Base-by-base conservation (phyloP, 2,329 filamentous ascomycete species). In the Pseudogymnoascus sp. region DNA sequence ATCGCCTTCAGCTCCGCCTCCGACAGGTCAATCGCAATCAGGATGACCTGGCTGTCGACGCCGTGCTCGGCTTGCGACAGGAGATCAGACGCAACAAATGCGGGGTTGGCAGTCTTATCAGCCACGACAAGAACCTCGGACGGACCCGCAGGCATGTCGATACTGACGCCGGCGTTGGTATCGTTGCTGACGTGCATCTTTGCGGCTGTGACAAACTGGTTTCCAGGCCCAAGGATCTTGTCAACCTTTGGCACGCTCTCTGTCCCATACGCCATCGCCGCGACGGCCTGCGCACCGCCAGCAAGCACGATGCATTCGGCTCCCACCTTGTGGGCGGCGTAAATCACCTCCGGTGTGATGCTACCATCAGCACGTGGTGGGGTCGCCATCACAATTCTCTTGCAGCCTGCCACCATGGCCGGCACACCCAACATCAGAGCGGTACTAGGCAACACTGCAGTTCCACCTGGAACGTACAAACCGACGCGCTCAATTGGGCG, bases 181-280 rank as follows among this genome's bases (percentile, higher is more conserved):
- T 99, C 95, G 76, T 99, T 99, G 76, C 89, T 91, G 47, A 99
- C 95, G 70, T 93, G 83, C 95, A 99, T 99, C 84, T 99, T 99
- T 62, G 91, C 95, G 0, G 95, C 95, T 0, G 95, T 99, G 42
- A 99, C 95, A 73, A 97, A 99, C 76, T 97, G 95, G 78, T 99
- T 99, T 36, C 95, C 95, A 2, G 95, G 95, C 0, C 95, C 95
- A 11, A 97, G 85, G 70, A 99, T 97, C 84, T 99, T 99, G 82
- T 99, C 95, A 7, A 99, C 95, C 80, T 99, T 99, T 76, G 82
- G 90, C 61, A 99, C 86, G 70, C 87, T 93, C 77, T 97, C 89
- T 0, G 95, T 99, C 59, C 95, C 95, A 77, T 99, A 99, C 1
- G 95, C 95, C 88, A 99, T 89, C 59, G 95, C 95, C 19, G 93